Evolutionary conservation across 106 monocot species (phyloP).

Genomic region (Posidonia australis): DNA sequence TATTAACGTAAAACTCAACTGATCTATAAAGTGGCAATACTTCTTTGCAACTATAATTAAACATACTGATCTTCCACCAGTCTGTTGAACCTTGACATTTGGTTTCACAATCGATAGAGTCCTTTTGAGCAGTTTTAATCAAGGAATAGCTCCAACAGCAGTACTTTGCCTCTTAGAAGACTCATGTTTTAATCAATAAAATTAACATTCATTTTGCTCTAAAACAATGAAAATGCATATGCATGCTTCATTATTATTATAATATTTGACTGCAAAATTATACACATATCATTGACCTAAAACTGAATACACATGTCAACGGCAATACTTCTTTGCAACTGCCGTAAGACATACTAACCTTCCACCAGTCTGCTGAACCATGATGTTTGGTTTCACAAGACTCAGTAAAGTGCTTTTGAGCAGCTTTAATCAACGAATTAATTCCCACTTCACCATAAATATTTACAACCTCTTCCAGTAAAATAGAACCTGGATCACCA

Average conservation of each 20-base stretch:
- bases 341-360: conserved; percentile 30
- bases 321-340: background rate
- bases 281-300: too few species aligned
- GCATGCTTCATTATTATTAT: too few species aligned
- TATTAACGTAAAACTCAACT: too few species aligned
- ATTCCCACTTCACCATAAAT: conserved; percentile 55
- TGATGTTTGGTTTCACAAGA: conserved; percentile 49
- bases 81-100: conserved; percentile 50
- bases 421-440: conserved; percentile 57
- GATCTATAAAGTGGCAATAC: background rate
- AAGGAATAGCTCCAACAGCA: too few species aligned
- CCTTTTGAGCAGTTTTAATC: conserved; percentile 51
- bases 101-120: conserved; percentile 43
- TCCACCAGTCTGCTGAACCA: conserved; percentile 85
- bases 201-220: too few species aligned
- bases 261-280: too few species aligned
- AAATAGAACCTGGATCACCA: conserved; percentile 42
- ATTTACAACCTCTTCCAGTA: conserved; percentile 75
- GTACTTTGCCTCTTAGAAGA: too few species aligned
- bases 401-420: conserved; percentile 43
- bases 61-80: conserved; percentile 85
- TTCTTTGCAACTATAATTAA: background rate
- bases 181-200: too few species aligned
- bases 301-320: background rate
- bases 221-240: too few species aligned